Conservation (phyloP, 192 early-diverging fungal genomes). For the Dimargaris cristalligena region DNA sequence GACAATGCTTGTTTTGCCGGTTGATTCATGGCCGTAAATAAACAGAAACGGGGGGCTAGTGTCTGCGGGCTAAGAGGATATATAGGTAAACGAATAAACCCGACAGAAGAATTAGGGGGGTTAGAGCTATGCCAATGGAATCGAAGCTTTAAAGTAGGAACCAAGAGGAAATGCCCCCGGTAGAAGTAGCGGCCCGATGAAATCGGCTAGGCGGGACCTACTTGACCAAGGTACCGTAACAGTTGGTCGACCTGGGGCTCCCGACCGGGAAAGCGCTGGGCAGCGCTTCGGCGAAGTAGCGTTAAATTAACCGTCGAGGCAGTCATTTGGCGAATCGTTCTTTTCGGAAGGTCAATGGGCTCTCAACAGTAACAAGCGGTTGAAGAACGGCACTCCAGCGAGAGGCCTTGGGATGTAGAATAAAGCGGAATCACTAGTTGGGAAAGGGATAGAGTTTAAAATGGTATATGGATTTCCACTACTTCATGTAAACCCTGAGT, state of each 20-base stretch:
- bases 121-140: not conserved
- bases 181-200: not conserved
- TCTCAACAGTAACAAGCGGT: too few species aligned
- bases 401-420: too few species aligned
- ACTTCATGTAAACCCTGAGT: too few species aligned
- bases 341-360: too few species aligned
- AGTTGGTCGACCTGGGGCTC: not conserved
- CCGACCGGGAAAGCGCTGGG: slow-evolving; percentile 1
- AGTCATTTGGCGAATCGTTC: too few species aligned
- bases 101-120: not conserved
- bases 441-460: too few species aligned
- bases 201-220: not conserved
- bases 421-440: too few species aligned
- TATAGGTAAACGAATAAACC: not conserved
- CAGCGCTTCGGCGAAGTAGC: too few species aligned
- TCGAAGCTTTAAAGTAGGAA: not conserved
- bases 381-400: too few species aligned
- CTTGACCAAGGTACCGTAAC: not conserved
- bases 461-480: too few species aligned
- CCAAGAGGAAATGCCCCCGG: not conserved
- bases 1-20: slow-evolving; percentile 38
- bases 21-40: slow-evolving; percentile 34
- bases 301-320: too few species aligned
- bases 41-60: slow-evolving; percentile 29
- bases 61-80: slow-evolving; percentile 12